Percentiles rank a stretch among this genome's conserved stretches.
Evolutionary conservation across 306 rosid species (phyloP).

Genomic region (Vicia villosa): DNA sequence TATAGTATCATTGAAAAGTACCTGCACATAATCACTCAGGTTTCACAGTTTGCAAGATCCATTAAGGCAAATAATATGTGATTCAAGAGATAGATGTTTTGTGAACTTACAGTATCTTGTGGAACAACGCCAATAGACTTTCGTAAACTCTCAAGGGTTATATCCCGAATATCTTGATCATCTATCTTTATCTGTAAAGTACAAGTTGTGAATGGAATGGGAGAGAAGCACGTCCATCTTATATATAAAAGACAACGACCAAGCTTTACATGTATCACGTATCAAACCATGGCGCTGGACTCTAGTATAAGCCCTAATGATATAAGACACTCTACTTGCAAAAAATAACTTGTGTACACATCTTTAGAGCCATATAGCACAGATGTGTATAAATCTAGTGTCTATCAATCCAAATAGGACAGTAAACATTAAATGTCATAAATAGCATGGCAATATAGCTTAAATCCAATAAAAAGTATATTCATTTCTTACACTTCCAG

Average conservation of each 20-base stretch:
- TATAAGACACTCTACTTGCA: conserved; percentile 23
- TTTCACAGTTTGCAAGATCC: conserved; percentile 38
- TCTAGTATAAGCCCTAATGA: conserved; percentile 21
- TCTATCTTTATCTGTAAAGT: conserved; percentile 76
- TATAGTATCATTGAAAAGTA: conserved; percentile 91
- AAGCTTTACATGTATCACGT: conserved; percentile 1
- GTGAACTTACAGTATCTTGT: conserved; percentile 82
- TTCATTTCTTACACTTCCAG: conserved; percentile 84
- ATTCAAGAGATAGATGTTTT: conserved; percentile 25
- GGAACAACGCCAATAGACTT: conserved; percentile 92
- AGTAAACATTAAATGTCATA: conserved; percentile 9
- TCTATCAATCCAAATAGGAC: conserved; percentile 1
- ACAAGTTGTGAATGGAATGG: conserved; percentile 10
- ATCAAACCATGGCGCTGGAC: conserved; percentile 9
- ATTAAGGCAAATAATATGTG: conserved; percentile 8
- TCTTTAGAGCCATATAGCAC: conserved; percentile 12
- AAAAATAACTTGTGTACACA: neutral
- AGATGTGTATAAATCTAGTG: neutral
- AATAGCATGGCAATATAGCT: conserved; percentile 37
- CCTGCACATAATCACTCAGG: conserved; percentile 59
- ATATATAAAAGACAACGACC: conserved; percentile 19
- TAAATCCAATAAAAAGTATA: conserved; percentile 31
- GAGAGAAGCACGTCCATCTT: neutral
- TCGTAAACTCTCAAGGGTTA: conserved; percentile 84
- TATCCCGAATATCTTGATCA: conserved; percentile 77